Evolutionary conservation across 2,329 filamentous ascomycete species (phyloP).

Genomic region (Trichoderma polysporum): DNA sequence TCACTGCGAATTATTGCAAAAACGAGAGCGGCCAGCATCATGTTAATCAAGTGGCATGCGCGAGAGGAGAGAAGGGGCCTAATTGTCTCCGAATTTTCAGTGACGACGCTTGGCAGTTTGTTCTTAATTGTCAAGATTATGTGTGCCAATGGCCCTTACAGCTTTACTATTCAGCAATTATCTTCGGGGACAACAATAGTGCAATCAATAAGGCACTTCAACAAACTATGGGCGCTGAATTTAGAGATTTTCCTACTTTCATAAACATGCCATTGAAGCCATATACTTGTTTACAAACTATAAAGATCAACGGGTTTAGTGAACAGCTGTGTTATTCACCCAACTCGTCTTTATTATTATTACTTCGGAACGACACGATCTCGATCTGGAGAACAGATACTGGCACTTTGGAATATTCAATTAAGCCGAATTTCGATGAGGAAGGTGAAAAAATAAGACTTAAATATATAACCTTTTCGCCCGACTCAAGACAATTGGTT

Average conservation of each 20-base stretch:
- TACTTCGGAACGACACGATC: neutral
- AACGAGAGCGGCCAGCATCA: neutral
- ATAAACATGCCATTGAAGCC: too few species aligned
- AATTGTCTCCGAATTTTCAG: neutral
- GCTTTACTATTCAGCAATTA: neutral
- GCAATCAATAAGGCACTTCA: neutral
- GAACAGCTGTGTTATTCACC: neutral
- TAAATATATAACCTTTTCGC: neutral
- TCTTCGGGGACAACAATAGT: neutral
- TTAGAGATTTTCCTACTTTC: neutral
- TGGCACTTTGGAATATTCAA: too few species aligned
- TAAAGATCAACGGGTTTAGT: neutral
- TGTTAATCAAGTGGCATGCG: neutral
- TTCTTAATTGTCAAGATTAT: neutral
- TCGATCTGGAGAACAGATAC: neutral
- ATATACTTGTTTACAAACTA: neutral
- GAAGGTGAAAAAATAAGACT: neutral
- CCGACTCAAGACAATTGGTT: neutral
- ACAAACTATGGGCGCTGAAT: neutral
- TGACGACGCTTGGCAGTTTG: neutral
- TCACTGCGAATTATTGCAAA: neutral
- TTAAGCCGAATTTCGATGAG: neutral
- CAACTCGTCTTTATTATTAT: neutral
- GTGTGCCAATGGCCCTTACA: neutral
- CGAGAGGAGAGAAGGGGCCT: neutral